Base-by-base conservation (phyloP, 805 yeast genomes). In the Metschnikowia peoriensis region DNA sequence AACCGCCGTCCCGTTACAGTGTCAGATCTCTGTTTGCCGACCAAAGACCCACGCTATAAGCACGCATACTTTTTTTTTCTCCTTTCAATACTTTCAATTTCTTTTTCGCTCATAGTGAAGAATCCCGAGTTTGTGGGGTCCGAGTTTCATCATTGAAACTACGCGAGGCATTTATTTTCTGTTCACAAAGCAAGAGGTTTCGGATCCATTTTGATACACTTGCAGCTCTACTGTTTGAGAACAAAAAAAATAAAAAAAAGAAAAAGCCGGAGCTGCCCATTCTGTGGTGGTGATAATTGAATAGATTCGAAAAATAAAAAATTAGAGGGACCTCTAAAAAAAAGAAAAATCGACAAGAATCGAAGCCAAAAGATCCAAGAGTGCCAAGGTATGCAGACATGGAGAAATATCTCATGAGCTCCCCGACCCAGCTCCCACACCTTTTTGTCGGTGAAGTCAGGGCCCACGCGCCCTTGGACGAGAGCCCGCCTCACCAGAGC, bases 391-490 rank as follows among this genome's bases (percentile, higher is more conserved):
- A 54, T 53, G 60, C 39, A 42, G 56, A 47, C 53, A 72, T 72
- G 77, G 77, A 72, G 45, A 70, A 70, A 58, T 72, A 60, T 57
- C 66, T 72, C 46, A 64, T 72, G 68, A 71, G 75, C 60, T 69
- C 74, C 38, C 77, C 76, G 28, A 64, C 73, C 29, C 75, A 66
- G 62, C 62, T 68, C 56, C 59, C 71, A 17, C 73, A 71, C 55
- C 68, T 67, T 22, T 66, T 67, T 45, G 66, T 56, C 50, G 35
- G 44, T 35, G 57, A 50, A 22, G 8, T 46, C 16, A 16, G 34
- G 5, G 12, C 42, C 17, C 53, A 49, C 14, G 15, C 41, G 12
- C 43, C 28, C 16, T 16, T 44, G 38, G 47, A 48, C 11, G 52
- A 44, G 27, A 50, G 47, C 47, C 32, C 43, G 7, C 44, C 22